Conservation (phyloP, 495 filamentous ascomycete genomes). For the Parachaetomium inaequale region DNA sequence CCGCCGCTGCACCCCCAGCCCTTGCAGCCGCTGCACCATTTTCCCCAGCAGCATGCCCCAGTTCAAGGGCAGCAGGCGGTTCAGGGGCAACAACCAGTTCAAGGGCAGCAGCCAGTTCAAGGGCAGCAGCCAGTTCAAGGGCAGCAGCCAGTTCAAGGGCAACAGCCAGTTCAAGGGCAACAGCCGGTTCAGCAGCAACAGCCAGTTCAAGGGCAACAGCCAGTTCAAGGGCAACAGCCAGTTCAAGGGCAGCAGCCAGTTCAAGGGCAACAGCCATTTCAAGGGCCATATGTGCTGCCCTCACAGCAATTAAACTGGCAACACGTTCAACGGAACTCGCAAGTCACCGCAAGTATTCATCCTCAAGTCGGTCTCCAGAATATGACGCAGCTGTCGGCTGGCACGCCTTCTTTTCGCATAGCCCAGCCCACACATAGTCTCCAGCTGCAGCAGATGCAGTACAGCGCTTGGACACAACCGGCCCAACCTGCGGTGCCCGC, state of each 20-base stretch:
- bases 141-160: too few species aligned
- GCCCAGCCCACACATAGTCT: background rate
- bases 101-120: too few species aligned
- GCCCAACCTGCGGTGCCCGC: background rate
- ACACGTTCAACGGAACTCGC: background rate
- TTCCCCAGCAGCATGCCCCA: too few species aligned
- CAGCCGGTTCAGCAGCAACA: constrained; percentile 13
- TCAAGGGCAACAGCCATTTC: background rate
- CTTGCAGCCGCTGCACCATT: too few species aligned
- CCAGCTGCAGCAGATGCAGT: background rate
- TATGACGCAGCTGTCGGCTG: background rate
- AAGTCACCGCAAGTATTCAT: background rate
- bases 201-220: constrained; percentile 10
- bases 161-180: too few species aligned
- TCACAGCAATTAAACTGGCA: constrained; percentile 16
- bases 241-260: constrained; percentile 12
- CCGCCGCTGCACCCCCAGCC: too few species aligned
- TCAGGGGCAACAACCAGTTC: too few species aligned
- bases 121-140: too few species aligned
- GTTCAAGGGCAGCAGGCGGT: too few species aligned
- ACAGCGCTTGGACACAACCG: constrained; percentile 1
- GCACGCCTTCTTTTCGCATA: background rate
- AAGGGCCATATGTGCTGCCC: too few species aligned
- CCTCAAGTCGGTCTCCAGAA: background rate
- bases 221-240: constrained; percentile 1